phyloP scores from a whole-genome alignment of 2,329 filamentous ascomycete genomes.

The Amauroascus verrucosus region DNA sequence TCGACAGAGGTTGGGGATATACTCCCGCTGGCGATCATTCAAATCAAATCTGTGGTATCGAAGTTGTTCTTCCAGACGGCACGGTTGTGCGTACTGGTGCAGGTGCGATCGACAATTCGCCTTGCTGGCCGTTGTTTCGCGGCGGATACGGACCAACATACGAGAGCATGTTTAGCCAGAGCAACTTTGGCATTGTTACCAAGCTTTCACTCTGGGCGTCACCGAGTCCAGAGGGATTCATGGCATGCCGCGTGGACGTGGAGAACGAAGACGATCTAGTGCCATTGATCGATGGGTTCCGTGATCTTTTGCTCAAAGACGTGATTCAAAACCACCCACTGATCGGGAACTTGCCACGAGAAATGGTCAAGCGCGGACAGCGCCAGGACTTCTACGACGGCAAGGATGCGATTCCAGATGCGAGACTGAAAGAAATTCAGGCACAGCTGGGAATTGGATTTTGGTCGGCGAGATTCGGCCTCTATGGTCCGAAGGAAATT shows the following conservation, averaged over 20 bases:
- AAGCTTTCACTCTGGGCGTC: constrained; percentile 15
- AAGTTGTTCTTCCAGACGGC: constrained; percentile 57
- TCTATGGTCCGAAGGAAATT: neutral
- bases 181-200: constrained; percentile 18
- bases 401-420: neutral
- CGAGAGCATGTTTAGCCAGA: constrained; percentile 16
- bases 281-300: neutral
- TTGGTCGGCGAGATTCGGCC: neutral
- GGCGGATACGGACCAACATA: constrained; percentile 13
- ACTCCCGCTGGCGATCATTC: constrained; percentile 16
- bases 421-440: neutral
- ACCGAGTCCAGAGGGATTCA: constrained; percentile 6
- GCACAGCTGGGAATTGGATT: neutral
- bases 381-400: neutral
- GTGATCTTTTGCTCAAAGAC: constrained; percentile 1
- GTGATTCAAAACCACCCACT: constrained; percentile 6
- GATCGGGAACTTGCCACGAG: neutral
- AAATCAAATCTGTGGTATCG: constrained; percentile 14
- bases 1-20: constrained; percentile 4
- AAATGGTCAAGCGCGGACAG: neutral
- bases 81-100: constrained; percentile 55
- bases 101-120: constrained; percentile 1
- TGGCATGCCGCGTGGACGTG: constrained; percentile 4
- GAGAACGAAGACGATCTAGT: constrained; percentile 1
- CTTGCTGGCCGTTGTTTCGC: constrained; percentile 12